A percentile compares a stretch with the other conserved stretches of the same genome.
These are phyloP conservation scores for Penicillium sp. DNA, from an alignment of 2,329 filamentous ascomycete genomes.

Conservation along the genomic window DNA sequence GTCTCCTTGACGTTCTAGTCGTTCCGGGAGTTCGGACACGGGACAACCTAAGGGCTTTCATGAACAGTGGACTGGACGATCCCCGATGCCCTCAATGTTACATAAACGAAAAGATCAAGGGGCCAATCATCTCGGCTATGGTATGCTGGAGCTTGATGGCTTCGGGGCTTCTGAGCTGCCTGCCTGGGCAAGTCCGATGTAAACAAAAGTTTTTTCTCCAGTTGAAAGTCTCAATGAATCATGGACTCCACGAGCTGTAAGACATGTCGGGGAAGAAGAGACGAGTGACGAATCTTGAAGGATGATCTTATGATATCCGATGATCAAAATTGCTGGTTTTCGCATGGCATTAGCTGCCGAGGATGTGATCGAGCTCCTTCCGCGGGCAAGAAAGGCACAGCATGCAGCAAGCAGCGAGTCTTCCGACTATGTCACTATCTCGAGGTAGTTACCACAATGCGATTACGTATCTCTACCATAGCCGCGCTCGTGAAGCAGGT, in stretches of 20 bases:
- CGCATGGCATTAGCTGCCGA: neutral
- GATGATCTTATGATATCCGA: neutral
- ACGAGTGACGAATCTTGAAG: neutral
- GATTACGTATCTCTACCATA: neutral
- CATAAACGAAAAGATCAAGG: neutral
- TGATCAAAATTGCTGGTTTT: neutral
- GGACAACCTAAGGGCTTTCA: slow-evolving; percentile 7
- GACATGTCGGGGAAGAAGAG: neutral
- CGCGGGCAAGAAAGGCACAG: slow-evolving; percentile 12
- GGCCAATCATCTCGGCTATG: neutral
- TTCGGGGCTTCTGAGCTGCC: neutral
- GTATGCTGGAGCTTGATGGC: neutral
- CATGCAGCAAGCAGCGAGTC: neutral
- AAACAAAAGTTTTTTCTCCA: neutral
- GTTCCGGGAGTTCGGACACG: slow-evolving; percentile 20
- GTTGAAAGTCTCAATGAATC: neutral
- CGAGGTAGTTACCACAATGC: neutral
- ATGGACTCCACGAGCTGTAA: neutral
- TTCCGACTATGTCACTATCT: too few species aligned
- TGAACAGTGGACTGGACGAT: slow-evolving; percentile 1
- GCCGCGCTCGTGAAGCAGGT: slow-evolving; percentile 6
- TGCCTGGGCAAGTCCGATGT: neutral
- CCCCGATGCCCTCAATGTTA: neutral
- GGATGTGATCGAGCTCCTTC: slow-evolving; percentile 9
- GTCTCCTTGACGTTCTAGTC: neutral